phyloP scores from a whole-genome alignment of 108 stramenopile genomes.

The Cyclostephanos invisitatus region DNA sequence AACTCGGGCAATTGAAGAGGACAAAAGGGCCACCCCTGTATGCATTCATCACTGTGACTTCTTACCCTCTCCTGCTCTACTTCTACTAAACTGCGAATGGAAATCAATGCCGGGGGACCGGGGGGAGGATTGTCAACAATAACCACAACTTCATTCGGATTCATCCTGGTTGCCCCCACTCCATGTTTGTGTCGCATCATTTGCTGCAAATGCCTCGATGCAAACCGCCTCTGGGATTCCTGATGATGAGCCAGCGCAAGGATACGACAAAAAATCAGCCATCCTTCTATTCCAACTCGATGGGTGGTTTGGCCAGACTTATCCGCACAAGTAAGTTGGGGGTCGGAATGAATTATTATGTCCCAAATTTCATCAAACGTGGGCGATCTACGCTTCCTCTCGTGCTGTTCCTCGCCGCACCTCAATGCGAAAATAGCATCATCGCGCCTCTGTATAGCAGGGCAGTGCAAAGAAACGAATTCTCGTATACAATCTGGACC shows the following conservation, averaged over 20 bases:
- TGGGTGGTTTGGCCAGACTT: not conserved
- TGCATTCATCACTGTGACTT: constrained; percentile 7
- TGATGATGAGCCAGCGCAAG: constrained; percentile 82
- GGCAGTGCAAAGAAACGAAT: constrained; percentile 78
- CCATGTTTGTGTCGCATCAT: constrained; percentile 81
- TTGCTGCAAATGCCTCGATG: constrained; percentile 84
- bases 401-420: constrained; percentile 4
- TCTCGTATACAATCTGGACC: constrained; percentile 64
- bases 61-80: constrained; percentile 28
- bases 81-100: constrained; percentile 30
- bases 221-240: constrained; percentile 81
- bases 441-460: constrained; percentile 81
- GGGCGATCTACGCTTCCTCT: constrained; percentile 34
- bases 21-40: constrained; percentile 51
- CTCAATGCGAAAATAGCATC: constrained; percentile 51
- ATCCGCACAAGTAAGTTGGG: constrained; percentile 11
- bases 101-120: constrained; percentile 61
- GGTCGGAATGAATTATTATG: constrained; percentile 56
- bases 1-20: constrained; percentile 76
- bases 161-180: constrained; percentile 45
- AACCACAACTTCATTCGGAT: constrained; percentile 67
- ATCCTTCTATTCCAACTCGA: constrained; percentile 78
- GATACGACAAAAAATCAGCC: constrained; percentile 87
- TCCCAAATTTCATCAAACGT: constrained; percentile 89
- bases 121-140: constrained; percentile 81